Percentiles rank a stretch among this genome's conserved stretches.
These are phyloP conservation scores for Crithidia brevicula DNA, from an alignment of 208 protist species.

Conservation along the genomic window DNA sequence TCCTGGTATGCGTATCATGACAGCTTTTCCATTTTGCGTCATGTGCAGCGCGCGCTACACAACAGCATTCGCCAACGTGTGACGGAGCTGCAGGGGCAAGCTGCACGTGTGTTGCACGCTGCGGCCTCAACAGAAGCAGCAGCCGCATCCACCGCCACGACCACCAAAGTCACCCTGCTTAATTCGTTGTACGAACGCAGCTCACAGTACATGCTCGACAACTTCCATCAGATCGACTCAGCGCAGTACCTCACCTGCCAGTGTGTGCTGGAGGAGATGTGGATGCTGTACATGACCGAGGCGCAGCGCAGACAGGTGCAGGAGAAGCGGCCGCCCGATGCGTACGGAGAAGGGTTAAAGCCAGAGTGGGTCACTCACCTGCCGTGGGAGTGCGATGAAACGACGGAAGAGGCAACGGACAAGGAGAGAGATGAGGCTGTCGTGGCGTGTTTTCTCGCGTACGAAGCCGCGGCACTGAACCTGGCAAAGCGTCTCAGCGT, in stretches of 20 bases:
- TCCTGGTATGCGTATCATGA: conserved; percentile 44
- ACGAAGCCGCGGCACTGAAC: conserved; percentile 55
- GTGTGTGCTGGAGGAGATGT: conserved; percentile 58
- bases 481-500: conserved; percentile 58
- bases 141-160: conserved; percentile 4
- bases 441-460: conserved; percentile 35
- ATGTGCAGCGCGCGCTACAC: conserved; percentile 35
- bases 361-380: conserved; percentile 15
- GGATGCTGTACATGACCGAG: conserved; percentile 54
- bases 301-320: conserved; percentile 26
- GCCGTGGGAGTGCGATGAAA: conserved; percentile 13
- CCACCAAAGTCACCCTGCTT: conserved; percentile 14
- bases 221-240: conserved; percentile 57
- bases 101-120: conserved; percentile 18
- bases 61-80: conserved; percentile 23
- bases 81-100: conserved; percentile 35
- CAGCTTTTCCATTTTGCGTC: conserved; percentile 46
- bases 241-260: conserved; percentile 59
- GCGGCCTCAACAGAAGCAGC: conserved; percentile 1
- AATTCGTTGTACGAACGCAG: conserved; percentile 25
- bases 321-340: conserved; percentile 33
- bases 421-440: not conserved
- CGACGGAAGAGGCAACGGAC: not conserved
- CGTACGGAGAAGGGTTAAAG: conserved; percentile 44
- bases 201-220: conserved; percentile 72